phyloP scores from a whole-genome alignment of 257 asterid genomes.

The Solanum okadae region DNA sequence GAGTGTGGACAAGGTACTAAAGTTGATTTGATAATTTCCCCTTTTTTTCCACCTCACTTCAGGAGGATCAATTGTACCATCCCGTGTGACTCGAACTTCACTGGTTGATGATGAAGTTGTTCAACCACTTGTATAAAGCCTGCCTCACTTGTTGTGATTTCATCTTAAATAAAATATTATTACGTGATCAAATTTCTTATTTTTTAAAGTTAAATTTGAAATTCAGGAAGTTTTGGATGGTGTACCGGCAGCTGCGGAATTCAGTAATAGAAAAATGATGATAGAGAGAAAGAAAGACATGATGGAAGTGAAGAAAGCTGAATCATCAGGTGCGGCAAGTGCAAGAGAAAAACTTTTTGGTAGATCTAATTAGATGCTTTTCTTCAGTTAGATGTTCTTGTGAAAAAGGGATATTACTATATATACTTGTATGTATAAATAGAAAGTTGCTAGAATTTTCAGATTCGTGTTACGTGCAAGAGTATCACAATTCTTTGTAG shows the following conservation, averaged over 20 bases:
- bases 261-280: conserved; percentile 10
- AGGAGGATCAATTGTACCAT: neutral
- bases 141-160: too few relatives aligned
- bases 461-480: neutral
- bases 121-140: neutral
- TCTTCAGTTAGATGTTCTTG: neutral
- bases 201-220: neutral
- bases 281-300: neutral
- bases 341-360: neutral
- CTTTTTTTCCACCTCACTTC: neutral
- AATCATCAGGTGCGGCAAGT: neutral
- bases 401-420: neutral
- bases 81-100: too few relatives aligned
- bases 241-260: conserved; percentile 2
- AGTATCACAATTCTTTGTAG: neutral
- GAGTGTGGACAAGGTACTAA: neutral
- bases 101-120: neutral
- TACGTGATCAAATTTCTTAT: neutral
- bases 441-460: conserved; percentile 1
- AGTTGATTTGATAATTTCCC: neutral
- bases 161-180: neutral
- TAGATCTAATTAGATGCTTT: too few relatives aligned
- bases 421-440: conserved; percentile 23
- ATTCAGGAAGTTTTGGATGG: conserved; percentile 19
- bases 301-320: neutral